phyloP scores from a whole-genome alignment of 192 early-diverging fungal species.

The Coemansia erecta region DNA sequence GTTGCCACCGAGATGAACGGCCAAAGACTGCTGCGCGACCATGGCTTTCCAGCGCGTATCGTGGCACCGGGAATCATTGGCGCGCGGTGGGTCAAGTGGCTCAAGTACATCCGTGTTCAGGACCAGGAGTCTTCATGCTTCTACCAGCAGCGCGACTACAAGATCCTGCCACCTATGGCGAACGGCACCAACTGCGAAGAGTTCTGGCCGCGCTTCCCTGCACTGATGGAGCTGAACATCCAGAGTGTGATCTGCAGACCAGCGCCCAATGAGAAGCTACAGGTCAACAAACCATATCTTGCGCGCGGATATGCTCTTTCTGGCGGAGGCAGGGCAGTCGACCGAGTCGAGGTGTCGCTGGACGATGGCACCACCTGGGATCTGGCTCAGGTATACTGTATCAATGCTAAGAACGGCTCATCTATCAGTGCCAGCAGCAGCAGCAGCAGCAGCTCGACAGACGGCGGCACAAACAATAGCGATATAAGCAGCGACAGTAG shows the following conservation, averaged over 20 bases:
- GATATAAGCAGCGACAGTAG: background rate
- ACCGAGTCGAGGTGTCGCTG: constrained; percentile 76
- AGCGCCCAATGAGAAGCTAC: constrained; percentile 52
- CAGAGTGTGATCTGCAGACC: constrained; percentile 74
- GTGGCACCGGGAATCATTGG: constrained; percentile 89
- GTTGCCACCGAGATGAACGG: constrained; percentile 84
- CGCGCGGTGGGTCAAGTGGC: constrained; percentile 86
- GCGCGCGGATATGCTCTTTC: constrained; percentile 80
- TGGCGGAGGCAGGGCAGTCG: constrained; percentile 71
- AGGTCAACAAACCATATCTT: constrained; percentile 28
- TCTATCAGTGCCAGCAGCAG: background rate
- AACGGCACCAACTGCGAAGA: constrained; percentile 43
- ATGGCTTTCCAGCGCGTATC: constrained; percentile 84
- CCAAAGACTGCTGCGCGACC: constrained; percentile 67
- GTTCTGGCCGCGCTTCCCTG: constrained; percentile 52
- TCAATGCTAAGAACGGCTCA: constrained; percentile 10
- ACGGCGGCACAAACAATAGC: background rate
- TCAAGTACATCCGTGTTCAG: constrained; percentile 60
- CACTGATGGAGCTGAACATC: constrained; percentile 74
- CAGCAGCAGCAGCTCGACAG: background rate
- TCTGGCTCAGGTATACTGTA: constrained; percentile 58
- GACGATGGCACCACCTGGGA: constrained; percentile 82
- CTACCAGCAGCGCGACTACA: constrained; percentile 83
- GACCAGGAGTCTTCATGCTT: constrained; percentile 59
- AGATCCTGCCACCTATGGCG: constrained; percentile 76